phyloP scores from a whole-genome alignment of 441 rosid genomes.

The Aleurites moluccanus region DNA sequence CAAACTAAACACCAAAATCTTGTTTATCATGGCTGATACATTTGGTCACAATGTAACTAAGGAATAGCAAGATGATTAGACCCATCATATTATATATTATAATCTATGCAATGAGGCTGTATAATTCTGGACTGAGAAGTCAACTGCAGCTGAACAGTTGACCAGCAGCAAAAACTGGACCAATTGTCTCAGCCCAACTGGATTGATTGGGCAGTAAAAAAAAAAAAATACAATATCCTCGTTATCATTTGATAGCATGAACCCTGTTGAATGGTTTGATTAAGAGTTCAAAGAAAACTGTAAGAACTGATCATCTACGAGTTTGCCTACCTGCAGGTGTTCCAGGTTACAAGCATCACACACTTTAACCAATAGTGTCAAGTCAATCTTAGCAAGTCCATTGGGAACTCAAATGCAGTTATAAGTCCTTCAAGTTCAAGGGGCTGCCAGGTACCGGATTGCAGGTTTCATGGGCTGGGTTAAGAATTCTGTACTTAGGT shows the following conservation, averaged over 20 bases:
- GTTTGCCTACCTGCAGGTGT: neutral
- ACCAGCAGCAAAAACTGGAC: neutral
- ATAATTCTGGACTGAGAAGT: neutral
- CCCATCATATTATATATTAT: neutral
- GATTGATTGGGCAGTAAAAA: neutral
- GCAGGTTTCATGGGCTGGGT: neutral
- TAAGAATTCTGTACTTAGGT: neutral
- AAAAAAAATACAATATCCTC: neutral
- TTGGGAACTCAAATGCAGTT: neutral
- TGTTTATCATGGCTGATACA: neutral
- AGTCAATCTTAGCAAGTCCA: neutral
- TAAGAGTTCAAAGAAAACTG: neutral
- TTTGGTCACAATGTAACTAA: neutral
- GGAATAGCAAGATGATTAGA: neutral
- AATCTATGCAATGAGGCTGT: neutral
- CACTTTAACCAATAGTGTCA: neutral
- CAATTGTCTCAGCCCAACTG: neutral
- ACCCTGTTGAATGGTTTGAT: neutral
- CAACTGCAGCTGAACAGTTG: neutral
- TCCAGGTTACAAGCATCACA: neutral
- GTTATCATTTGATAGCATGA: neutral
- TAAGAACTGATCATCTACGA: neutral
- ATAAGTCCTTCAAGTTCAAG: neutral
- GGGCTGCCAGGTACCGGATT: neutral
- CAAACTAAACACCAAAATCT: neutral